phyloP scores from a whole-genome alignment of 75 land plant species.

The Cupressus sempervirens region DNA sequence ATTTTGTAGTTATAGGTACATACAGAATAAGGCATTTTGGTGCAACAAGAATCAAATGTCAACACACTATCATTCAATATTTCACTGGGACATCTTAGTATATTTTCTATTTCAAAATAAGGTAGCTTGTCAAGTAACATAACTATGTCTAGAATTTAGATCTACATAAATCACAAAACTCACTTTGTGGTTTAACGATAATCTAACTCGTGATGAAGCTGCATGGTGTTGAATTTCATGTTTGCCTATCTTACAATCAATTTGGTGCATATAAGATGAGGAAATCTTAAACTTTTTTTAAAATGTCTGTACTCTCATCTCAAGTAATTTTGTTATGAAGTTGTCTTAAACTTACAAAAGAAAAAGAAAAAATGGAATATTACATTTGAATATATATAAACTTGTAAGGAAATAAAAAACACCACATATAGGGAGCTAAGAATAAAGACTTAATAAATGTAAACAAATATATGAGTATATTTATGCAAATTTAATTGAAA shows the following conservation, averaged over 20 bases:
- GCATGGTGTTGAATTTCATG: not conserved
- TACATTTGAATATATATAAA: too few relatives aligned
- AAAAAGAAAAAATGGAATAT: too few relatives aligned
- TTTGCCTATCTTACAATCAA: not conserved
- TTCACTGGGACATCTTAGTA: slow-evolving; percentile 69
- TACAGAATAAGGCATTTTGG: slow-evolving; percentile 85
- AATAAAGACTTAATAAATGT: too few relatives aligned
- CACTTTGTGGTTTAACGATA: not conserved
- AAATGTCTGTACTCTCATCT: not conserved
- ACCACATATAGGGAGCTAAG: too few relatives aligned
- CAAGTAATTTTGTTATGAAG: not conserved
- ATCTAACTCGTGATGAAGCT: not conserved
- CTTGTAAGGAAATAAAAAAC: too few relatives aligned
- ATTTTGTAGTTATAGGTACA: slow-evolving; percentile 42
- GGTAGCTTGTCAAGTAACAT: not conserved
- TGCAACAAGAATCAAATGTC: slow-evolving; percentile 53
- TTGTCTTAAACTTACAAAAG: not conserved
- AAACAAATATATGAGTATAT: too few relatives aligned
- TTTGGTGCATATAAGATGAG: not conserved
- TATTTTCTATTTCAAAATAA: slow-evolving; percentile 43
- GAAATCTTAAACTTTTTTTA: not conserved
- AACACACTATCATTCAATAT: slow-evolving; percentile 41
- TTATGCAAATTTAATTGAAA: too few relatives aligned
- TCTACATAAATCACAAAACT: not conserved
- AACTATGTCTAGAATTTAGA: not conserved